A percentile compares a stretch with the other conserved stretches of the same genome.
Evolutionary conservation across 75 land plant genomes (phyloP).

Genomic region (Pinus tabuliformis): DNA sequence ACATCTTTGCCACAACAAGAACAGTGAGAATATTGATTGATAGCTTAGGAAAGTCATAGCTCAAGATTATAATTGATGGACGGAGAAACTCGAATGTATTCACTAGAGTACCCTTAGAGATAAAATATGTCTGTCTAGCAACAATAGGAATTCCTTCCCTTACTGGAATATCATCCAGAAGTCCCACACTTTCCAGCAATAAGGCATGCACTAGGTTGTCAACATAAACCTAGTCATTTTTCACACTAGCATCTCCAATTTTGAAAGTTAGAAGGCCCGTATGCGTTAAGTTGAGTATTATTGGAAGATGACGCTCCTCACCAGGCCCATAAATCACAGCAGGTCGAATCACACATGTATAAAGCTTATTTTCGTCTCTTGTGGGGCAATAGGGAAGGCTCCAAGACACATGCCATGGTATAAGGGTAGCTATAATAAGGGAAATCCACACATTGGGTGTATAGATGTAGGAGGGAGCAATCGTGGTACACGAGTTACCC

Average conservation of each 20-base stretch:
- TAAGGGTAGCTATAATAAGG: too few species aligned
- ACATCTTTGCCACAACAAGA: slow-evolving; percentile 44
- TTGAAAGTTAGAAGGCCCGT: slow-evolving; percentile 59
- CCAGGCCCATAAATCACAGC: slow-evolving; percentile 96
- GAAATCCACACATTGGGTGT: too few species aligned
- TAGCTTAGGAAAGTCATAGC: slow-evolving; percentile 55
- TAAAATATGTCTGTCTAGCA: slow-evolving; percentile 90
- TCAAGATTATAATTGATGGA: slow-evolving; percentile 62
- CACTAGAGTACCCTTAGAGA: slow-evolving; percentile 83
- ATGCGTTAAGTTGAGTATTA: slow-evolving; percentile 68
- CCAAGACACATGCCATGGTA: too few species aligned
- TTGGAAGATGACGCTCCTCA: slow-evolving; percentile 83
- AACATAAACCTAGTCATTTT: slow-evolving; percentile 85
- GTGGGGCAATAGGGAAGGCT: too few species aligned
- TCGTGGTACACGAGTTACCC: too few species aligned
- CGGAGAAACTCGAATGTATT: slow-evolving; percentile 74
- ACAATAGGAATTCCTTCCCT: slow-evolving; percentile 61
- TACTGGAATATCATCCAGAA: slow-evolving; percentile 80
- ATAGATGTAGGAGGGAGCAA: too few species aligned
- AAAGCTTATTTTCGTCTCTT: slow-evolving; percentile 52
- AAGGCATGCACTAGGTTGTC: slow-evolving; percentile 90
- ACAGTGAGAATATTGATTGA: slow-evolving; percentile 52
- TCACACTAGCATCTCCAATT: slow-evolving; percentile 60
- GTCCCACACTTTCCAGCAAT: slow-evolving; percentile 96
- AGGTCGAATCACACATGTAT: slow-evolving; percentile 93